Evolutionary conservation across 2,329 filamentous ascomycete species (phyloP), one percentile per base, ranked within the genome.

Genomic region (Claviceps fusiformis): DNA sequence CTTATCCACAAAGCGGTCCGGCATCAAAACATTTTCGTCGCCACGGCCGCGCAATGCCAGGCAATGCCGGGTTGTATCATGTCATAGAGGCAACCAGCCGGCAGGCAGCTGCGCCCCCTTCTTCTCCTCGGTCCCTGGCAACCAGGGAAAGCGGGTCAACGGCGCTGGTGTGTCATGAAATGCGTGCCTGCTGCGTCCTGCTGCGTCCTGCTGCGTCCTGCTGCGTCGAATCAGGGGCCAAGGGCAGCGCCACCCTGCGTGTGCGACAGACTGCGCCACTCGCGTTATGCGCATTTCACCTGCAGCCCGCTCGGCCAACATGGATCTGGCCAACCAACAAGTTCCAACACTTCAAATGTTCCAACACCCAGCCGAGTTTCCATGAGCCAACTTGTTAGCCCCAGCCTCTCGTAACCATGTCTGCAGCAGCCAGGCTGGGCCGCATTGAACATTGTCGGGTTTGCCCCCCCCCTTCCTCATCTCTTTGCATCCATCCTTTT

Each of bases 201-300:
- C 24, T 24, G 24, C 24, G 24, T 24, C 24, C 24, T 24, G 24
- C 24, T 24, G 24, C 24, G 24, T 24, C 24, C 13, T 29, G 15
- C 45, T 29, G 24, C 24, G 45, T 29, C 45, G 17, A 31, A 29
- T 51, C 35, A 48, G 24, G 50, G 27, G 27, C 33, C 50, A 49
- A 33, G 15, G 35, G 39, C 2, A 24, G 49, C 54, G 43, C 54
- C 54, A 49, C 49, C 37, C 49, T 37, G 37, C 17, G 41, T 15
- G 44, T 54, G 9, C 37, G 44, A 19, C 52, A 41, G 45, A 37
- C 56, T 58, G 56, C 56, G 56, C 56, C 56, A 55, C 56, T 47
- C 27, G 44, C 11, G 19, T 29, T 46, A 24, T 46, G 44, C 44
- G 44, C 11, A 17, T 4, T 8, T 41, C 39, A 41, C 15, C 15